Base-by-base conservation (phyloP, 441 rosid genomes). In the Corymbia citriodora region DNA sequence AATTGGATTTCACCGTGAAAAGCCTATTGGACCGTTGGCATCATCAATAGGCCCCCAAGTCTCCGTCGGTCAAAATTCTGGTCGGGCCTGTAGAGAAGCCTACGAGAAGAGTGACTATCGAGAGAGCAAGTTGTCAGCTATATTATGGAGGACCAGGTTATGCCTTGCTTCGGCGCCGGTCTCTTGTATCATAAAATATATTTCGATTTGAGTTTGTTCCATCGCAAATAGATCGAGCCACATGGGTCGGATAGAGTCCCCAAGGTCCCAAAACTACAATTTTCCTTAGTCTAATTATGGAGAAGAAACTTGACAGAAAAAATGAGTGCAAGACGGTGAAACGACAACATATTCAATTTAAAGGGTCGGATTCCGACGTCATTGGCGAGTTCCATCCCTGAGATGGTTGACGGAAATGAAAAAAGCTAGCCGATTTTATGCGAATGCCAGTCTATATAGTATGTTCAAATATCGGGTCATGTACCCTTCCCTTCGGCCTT, bases 51-150 rank as follows among this genome's bases (percentile, higher is more conserved):
- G 63, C 29, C 63, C 63, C 29, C 25, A 25, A 57, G 27, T 57
- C 29, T 9, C 63, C 29, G 63, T 10, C 63, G 13, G 13, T 23
- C 29, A 57, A 57, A 72, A 72, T 1, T 5, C 36, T 72, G 14
- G 0, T 18, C 27, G 27, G 81, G 81, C 48, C 48, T 10, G 0
- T 0, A 33, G 25, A 33, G 48, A 33, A 33, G 48, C 81, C 48
- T 33, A 70, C 0, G 48, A 70, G 48, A 18, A 70, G 25, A 70
- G 81, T 14, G 3, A 18, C 0, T 0, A 0, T 33, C 48, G 3
- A 8, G 48, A 72, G 81, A 72, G 81, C 8, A 33, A n/a, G 45
- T 45, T 16, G 9, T 13, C 48, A 10, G 48, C 81, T 68, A 68
- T 31, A 31, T 10, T 13, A 5, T 33, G 33, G 1, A 70, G 48